These are phyloP conservation scores for Trichoderma semiorbis DNA, from an alignment of 2,329 filamentous ascomycete genomes.

Conservation along the genomic window DNA sequence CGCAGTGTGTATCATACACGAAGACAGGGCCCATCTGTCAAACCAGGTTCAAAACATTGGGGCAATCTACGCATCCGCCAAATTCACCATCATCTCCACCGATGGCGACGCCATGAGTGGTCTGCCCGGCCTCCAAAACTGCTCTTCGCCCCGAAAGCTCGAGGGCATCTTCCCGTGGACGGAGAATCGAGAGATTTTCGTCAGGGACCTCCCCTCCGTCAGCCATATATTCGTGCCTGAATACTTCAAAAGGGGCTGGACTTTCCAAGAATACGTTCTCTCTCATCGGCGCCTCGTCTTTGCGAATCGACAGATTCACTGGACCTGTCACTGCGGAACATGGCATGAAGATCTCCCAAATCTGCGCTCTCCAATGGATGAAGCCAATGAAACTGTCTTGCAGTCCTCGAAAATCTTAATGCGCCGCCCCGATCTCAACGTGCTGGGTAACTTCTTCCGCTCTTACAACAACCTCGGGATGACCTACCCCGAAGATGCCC, in stretches of 20 bases:
- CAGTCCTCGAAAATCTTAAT: background rate
- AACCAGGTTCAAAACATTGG: background rate
- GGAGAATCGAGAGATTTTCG: background rate
- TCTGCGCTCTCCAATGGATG: background rate
- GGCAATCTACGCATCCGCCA: background rate
- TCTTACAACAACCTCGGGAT: background rate
- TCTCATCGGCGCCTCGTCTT: background rate
- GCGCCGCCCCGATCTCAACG: background rate
- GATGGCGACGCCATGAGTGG: background rate
- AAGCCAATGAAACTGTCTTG: background rate
- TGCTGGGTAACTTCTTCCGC: background rate
- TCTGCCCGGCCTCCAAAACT: background rate
- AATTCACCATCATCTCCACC: background rate
- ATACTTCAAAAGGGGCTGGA: background rate
- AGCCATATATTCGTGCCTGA: background rate
- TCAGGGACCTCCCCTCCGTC: background rate
- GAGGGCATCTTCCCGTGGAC: background rate
- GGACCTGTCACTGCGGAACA: background rate
- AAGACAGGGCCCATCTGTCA: background rate
- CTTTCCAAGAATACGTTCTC: background rate
- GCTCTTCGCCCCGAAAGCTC: background rate
- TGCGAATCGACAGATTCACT: background rate
- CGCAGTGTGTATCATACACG: background rate
- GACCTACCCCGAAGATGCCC: background rate
- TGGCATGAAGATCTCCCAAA: background rate